Conservation (phyloP, 768 basidiomycete species). For the Leccinellum albellum region DNA sequence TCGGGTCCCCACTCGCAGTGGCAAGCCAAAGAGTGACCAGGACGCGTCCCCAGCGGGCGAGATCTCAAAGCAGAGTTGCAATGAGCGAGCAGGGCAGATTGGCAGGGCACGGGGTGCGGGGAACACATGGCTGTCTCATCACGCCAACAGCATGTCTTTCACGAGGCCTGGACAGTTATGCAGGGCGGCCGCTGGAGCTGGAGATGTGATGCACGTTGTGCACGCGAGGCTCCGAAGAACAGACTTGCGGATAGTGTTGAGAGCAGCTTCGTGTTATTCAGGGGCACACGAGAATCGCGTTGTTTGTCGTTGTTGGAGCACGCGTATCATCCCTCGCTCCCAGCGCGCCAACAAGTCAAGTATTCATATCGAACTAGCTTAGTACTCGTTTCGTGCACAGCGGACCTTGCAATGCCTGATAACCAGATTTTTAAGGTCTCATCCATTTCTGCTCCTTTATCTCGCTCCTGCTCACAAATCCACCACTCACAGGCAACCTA, state of each 20-base stretch:
- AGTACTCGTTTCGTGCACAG: conserved; percentile 9
- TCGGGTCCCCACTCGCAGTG: too few species aligned
- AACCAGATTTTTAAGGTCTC: conserved; percentile 86
- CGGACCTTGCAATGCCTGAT: conserved; percentile 61
- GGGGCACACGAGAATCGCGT: conserved; percentile 28
- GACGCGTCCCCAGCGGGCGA: neutral
- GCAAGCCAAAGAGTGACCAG: neutral
- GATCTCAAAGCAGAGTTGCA: neutral
- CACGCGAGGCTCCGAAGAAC: conserved; percentile 2
- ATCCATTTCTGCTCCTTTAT: neutral
- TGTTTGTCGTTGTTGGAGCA: conserved; percentile 41
- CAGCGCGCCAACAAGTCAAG: conserved; percentile 14
- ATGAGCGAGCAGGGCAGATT: neutral
- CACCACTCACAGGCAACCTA: conserved; percentile 67
- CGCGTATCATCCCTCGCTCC: conserved; percentile 30
- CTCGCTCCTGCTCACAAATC: conserved; percentile 2
- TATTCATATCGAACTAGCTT: conserved; percentile 1
- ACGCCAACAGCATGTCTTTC: conserved; percentile 15
- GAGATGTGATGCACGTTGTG: neutral
- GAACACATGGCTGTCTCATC: conserved; percentile 9
- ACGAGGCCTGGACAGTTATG: conserved; percentile 12
- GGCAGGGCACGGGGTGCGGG: conserved; percentile 15
- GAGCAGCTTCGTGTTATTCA: conserved; percentile 1
- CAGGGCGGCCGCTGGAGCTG: neutral
- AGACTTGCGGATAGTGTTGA: neutral